A percentile compares a stretch with the other conserved stretches of the same genome.
These are phyloP conservation scores for Phanerodontia chrysosporium DNA, from an alignment of 768 basidiomycete genomes.

Conservation along the genomic window DNA sequence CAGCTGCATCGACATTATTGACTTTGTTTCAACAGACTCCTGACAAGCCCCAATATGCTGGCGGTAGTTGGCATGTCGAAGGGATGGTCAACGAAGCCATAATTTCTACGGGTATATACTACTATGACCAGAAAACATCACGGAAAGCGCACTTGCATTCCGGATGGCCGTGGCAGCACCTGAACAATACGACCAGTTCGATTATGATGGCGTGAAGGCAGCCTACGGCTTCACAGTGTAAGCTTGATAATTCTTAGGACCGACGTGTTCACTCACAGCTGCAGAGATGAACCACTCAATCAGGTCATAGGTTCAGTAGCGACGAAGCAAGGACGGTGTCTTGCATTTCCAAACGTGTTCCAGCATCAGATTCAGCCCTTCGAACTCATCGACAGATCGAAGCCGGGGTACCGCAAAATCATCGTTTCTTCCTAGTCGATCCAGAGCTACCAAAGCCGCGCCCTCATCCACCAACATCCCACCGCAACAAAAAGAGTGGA, in stretches of 20 bases:
- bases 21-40: too few relatives aligned
- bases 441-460: conserved; percentile 24
- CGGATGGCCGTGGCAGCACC: conserved; percentile 19
- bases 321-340: conserved; percentile 24
- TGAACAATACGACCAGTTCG: conserved; percentile 16
- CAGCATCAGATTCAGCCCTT: conserved; percentile 35
- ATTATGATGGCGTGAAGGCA: conserved; percentile 1
- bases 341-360: conserved; percentile 35
- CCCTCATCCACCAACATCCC: conserved; percentile 27
- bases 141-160: conserved; percentile 29
- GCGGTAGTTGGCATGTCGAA: conserved; percentile 33
- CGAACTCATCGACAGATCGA: conserved; percentile 25
- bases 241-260: not conserved
- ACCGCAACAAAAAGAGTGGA: conserved; percentile 31
- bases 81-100: conserved; percentile 14
- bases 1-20: too few relatives aligned
- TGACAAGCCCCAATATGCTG: conserved; percentile 24
- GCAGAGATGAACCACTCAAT: conserved; percentile 8
- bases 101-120: conserved; percentile 15
- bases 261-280: not conserved
- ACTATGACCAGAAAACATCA: conserved; percentile 30
- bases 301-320: conserved; percentile 26
- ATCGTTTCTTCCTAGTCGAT: conserved; percentile 36
- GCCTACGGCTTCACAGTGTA: not conserved
- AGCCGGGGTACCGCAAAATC: conserved; percentile 36